Evolutionary conservation across 192 early-diverging fungal genomes (phyloP).

Genomic region (Coemansia sp.): DNA sequence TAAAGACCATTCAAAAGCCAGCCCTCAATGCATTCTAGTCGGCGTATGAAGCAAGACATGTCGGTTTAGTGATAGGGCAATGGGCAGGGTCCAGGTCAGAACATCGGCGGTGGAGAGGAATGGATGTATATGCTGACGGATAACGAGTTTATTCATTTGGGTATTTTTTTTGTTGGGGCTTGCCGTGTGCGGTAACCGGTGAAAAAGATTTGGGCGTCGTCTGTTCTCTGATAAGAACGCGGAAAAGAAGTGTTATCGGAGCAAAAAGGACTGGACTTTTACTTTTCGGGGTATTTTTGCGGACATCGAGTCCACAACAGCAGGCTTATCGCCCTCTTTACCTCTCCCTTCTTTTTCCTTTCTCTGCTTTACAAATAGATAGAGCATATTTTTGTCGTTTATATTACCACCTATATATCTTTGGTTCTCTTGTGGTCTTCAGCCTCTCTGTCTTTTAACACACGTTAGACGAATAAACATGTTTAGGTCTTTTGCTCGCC

Average conservation of each 20-base stretch:
- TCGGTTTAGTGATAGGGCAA: too few relatives aligned
- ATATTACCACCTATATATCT: background rate
- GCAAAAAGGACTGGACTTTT: background rate
- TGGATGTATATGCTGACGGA: too few relatives aligned
- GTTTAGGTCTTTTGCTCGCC: slow-evolving; percentile 45
- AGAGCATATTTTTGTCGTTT: background rate
- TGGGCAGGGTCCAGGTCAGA: too few relatives aligned
- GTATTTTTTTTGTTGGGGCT: too few relatives aligned
- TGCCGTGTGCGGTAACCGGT: too few relatives aligned
- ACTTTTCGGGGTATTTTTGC: background rate
- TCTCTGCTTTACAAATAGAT: background rate
- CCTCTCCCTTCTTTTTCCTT: background rate
- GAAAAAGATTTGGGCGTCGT: too few relatives aligned
- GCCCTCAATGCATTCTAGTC: too few relatives aligned
- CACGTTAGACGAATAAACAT: slow-evolving; percentile 15
- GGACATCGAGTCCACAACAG: background rate
- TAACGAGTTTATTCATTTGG: too few relatives aligned
- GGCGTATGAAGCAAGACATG: too few relatives aligned
- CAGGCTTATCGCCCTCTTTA: background rate
- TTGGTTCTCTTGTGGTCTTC: slow-evolving; percentile 8
- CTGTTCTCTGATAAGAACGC: too few relatives aligned
- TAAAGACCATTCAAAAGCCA: too few relatives aligned
- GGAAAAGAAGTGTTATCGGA: background rate
- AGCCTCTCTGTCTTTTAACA: slow-evolving; percentile 4
- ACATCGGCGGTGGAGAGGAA: too few relatives aligned